Evolutionary conservation across 805 yeast genomes (phyloP).

Genomic region (Candida chauliodis): DNA sequence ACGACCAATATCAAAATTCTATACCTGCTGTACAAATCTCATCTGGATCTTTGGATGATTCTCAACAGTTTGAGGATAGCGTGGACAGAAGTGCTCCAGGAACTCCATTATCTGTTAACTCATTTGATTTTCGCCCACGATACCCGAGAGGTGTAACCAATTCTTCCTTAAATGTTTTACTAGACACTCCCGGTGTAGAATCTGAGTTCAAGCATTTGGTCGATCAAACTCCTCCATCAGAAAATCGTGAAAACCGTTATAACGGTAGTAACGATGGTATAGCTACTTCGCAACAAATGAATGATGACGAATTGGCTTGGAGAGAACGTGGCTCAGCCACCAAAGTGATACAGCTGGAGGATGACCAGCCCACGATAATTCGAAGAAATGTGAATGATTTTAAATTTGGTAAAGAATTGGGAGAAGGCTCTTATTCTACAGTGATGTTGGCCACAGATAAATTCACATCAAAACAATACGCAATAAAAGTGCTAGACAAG

Average conservation of each 20-base stretch:
- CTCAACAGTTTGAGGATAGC: slow-evolving; percentile 6
- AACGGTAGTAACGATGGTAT: slow-evolving; percentile 5
- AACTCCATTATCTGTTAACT: slow-evolving; percentile 26
- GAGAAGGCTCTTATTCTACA: slow-evolving; percentile 46
- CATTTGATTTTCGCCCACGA: slow-evolving; percentile 29
- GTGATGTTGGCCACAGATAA: slow-evolving; percentile 47
- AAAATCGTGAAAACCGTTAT: slow-evolving; percentile 4
- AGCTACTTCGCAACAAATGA: slow-evolving; percentile 9
- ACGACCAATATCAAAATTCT: neutral
- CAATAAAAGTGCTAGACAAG: slow-evolving; percentile 73
- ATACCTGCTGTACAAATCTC: slow-evolving; percentile 19
- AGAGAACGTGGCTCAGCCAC: slow-evolving; percentile 34
- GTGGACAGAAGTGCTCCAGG: slow-evolving; percentile 24
- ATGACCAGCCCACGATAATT: slow-evolving; percentile 21
- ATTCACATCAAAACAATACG: slow-evolving; percentile 56
- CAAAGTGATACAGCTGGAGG: slow-evolving; percentile 14
- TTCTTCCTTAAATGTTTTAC: slow-evolving; percentile 34
- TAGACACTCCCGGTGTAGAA: slow-evolving; percentile 26
- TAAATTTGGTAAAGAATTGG: slow-evolving; percentile 38
- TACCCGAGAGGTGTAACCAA: slow-evolving; percentile 25
- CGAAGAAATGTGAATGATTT: slow-evolving; percentile 39
- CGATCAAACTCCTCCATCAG: slow-evolving; percentile 11
- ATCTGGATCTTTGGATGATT: slow-evolving; percentile 19
- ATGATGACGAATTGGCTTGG: slow-evolving; percentile 25
- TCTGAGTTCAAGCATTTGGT: slow-evolving; percentile 17